phyloP scores from a whole-genome alignment of 2,329 filamentous ascomycete genomes.

The Claviceps pusilla region DNA sequence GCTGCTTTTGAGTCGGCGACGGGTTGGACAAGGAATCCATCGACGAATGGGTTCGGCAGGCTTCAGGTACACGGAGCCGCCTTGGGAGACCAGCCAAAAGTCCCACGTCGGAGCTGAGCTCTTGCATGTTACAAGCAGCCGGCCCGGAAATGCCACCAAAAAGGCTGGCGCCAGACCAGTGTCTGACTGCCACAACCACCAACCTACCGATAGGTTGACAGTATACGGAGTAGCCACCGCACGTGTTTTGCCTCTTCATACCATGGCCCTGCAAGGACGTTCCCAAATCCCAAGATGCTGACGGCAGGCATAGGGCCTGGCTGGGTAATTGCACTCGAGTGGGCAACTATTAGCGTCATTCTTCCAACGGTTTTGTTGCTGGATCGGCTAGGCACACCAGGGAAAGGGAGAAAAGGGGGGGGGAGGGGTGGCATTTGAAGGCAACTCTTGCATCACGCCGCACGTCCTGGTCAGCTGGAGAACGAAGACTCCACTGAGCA shows the following conservation, averaged over 20 bases:
- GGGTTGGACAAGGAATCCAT: constrained; percentile 2
- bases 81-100: constrained; percentile 9
- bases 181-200: constrained; percentile 4
- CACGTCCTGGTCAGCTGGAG: constrained; percentile 4
- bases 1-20: constrained; percentile 12
- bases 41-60: constrained; percentile 6
- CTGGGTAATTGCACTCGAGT: constrained; percentile 5
- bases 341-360: constrained; percentile 5
- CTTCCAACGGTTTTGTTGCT: constrained; percentile 6
- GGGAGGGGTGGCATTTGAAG: not conserved
- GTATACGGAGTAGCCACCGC: constrained; percentile 4
- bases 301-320: constrained; percentile 9
- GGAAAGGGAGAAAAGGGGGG: not conserved
- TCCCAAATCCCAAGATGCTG: constrained; percentile 7
- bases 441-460: not conserved
- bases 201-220: not conserved
- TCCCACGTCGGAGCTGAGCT: constrained; percentile 10
- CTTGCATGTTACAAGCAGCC: constrained; percentile 6
- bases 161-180: constrained; percentile 2
- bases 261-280: not conserved
- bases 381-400: constrained; percentile 1
- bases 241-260: constrained; percentile 6
- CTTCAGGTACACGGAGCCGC: constrained; percentile 2
- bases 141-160: constrained; percentile 2
- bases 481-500: not conserved